These are phyloP conservation scores for Croton setiger DNA, from an alignment of 441 rosid species.

Conservation along the genomic window DNA sequence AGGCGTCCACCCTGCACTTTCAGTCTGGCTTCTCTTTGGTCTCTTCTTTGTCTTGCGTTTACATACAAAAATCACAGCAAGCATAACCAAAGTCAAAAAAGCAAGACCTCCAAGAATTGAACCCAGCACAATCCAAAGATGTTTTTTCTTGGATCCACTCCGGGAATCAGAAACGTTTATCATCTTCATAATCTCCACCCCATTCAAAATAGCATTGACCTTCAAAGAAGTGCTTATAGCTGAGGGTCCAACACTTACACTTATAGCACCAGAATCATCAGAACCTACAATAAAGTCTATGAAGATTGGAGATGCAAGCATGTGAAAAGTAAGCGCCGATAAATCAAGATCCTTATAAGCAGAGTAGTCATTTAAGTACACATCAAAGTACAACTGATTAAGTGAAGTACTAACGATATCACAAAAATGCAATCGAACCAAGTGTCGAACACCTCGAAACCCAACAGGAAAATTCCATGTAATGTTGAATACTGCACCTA, in stretches of 20 bases:
- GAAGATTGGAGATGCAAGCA: conserved; percentile 68
- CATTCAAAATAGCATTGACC: conserved; percentile 67
- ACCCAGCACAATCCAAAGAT: conserved; percentile 47
- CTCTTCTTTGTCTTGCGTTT: conserved; percentile 54
- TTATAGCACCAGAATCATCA: conserved; percentile 42
- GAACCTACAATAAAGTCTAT: conserved; percentile 67
- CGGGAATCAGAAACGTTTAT: conserved; percentile 28
- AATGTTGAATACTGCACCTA: conserved; percentile 53
- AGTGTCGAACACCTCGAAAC: conserved; percentile 37
- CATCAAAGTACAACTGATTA: conserved; percentile 72
- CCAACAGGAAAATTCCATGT: conserved; percentile 70
- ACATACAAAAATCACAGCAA: conserved; percentile 30
- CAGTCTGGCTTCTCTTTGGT: conserved; percentile 38
- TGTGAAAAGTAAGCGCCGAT: conserved; percentile 53
- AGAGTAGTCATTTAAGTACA: conserved; percentile 54
- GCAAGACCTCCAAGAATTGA: conserved; percentile 57
- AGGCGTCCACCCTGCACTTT: conserved; percentile 78
- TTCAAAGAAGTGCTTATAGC: conserved; percentile 51
- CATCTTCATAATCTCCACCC: conserved; percentile 84
- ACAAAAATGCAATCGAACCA: conserved; percentile 88
- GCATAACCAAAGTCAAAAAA: conserved; percentile 30
- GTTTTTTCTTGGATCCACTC: conserved; percentile 36
- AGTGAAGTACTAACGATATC: conserved; percentile 73
- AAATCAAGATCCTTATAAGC: conserved; percentile 74
- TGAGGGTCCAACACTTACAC: conserved; percentile 80